Conservation (phyloP, 768 basidiomycete genomes). For the Chalciporus chontae region DNA sequence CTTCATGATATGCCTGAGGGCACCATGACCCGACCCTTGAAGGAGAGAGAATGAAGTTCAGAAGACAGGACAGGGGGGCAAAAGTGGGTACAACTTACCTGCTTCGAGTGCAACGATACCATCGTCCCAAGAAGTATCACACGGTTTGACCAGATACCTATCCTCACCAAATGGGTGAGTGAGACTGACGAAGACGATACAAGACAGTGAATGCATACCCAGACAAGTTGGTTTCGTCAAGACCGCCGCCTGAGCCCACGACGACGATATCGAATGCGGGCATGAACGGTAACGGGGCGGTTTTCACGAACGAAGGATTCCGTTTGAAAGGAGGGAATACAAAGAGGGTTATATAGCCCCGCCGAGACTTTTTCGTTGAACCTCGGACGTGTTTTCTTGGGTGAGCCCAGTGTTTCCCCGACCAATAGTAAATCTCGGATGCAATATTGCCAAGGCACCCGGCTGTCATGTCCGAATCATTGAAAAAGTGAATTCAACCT, state of each 20-base stretch:
- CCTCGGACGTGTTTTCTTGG: no score
- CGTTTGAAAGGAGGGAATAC: background rate
- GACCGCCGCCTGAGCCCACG: slow-evolving; percentile 86
- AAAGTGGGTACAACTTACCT: slow-evolving; percentile 41
- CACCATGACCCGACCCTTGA: slow-evolving; percentile 83
- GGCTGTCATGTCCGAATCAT: no score
- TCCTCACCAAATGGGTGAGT: background rate
- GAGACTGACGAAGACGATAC: no score
- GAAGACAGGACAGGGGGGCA: background rate
- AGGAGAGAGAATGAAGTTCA: background rate
- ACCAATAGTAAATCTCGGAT: no score
- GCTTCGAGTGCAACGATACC: slow-evolving; percentile 86
- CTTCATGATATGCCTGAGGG: slow-evolving; percentile 59
- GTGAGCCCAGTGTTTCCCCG: no score
- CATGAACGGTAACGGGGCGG: slow-evolving; percentile 25
- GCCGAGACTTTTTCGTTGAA: no score
- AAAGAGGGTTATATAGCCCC: no score
- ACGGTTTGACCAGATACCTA: slow-evolving; percentile 88
- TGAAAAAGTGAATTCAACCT: no score
- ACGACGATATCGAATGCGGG: slow-evolving; percentile 68
- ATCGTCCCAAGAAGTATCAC: slow-evolving; percentile 63
- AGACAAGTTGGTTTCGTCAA: slow-evolving; percentile 84
- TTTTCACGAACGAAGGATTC: background rate
- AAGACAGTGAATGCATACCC: slow-evolving; percentile 48
- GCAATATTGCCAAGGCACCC: no score